A percentile compares a stretch with the other conserved stretches of the same genome.
Evolutionary conservation across 345 rosid species (phyloP).

Genomic region (Eucalyptus erythrocorys): DNA sequence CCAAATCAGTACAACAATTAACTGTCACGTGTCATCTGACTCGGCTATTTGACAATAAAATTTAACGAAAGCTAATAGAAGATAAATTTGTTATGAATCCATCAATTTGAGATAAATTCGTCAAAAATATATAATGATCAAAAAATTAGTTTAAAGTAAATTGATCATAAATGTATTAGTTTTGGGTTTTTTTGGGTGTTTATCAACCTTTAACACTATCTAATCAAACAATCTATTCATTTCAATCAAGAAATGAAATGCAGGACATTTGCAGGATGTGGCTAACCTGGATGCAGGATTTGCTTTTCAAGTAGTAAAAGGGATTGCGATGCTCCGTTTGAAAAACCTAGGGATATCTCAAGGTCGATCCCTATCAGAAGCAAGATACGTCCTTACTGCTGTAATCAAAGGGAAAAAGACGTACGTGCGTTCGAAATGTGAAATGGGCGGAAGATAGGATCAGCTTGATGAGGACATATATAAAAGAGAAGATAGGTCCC

Average conservation of each 20-base stretch:
- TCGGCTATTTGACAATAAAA: too few relatives aligned
- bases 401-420: not conserved
- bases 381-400: not conserved
- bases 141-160: too few relatives aligned
- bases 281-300: not conserved
- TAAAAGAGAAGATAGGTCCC: not conserved
- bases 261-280: not conserved
- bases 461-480: not conserved
- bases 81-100: too few relatives aligned
- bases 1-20: too few relatives aligned
- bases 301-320: not conserved
- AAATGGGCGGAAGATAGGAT: not conserved
- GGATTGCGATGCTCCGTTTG: not conserved
- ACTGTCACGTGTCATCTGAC: too few relatives aligned
- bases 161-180: rapidly evolving
- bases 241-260: not conserved
- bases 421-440: not conserved
- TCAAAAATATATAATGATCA: too few relatives aligned
- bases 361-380: not conserved
- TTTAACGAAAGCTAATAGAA: too few relatives aligned
- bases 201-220: not conserved
- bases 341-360: not conserved
- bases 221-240: not conserved
- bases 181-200: rapidly evolving
- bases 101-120: too few relatives aligned